Evolutionary conservation across 257 asterid genomes (phyloP), one percentile per base, ranked within the genome.

Genomic region (Gentiana straminea): DNA sequence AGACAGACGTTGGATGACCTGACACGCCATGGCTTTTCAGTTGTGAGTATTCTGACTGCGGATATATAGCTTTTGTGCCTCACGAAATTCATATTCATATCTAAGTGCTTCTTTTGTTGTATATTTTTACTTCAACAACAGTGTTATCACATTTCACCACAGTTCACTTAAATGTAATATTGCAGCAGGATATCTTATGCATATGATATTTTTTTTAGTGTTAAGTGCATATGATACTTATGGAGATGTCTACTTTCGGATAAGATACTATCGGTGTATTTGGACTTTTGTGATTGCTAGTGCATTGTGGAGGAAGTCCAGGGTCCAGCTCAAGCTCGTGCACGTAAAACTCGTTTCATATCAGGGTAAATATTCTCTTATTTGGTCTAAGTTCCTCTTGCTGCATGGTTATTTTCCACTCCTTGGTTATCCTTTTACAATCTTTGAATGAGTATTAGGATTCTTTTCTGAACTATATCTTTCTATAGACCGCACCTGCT

Each of bases 271-370:
- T 49, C 47, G 2, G 48, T 36, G 35, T 54, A 11, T 38, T 33
- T 15, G 55, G 58, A 3, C 3, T 13, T 38, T 68, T 49, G 36
- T 55, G 1, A 57, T 54, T 62, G 75, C 63, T 71, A 91, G 98
- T 87, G 97, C 76, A 84, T 87, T 56, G 95, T 87, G 78, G 98
- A 91, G 82, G 98, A 91, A 83, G 89, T 91, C 66, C 98, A 91
- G 74, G 97, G 97, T 75, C 97, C 98, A 72, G 70, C 95, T 78
- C 97, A 87, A 59, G 95, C 95, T 54, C 96, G 98, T 49, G 72
- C 89, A 38, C 94, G 98, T 36, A 91, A 91, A 85, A 87, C 83
- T 63, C 96, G 98, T 70, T 91, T 91, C 58, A 91, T 87, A 73
- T 83, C 98, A 36, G 98, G 98, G 98, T 91, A 81, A 79, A 57